Evolutionary conservation across 345 rosid genomes (phyloP).

Genomic region (Psidium friedrichsthalianum): DNA sequence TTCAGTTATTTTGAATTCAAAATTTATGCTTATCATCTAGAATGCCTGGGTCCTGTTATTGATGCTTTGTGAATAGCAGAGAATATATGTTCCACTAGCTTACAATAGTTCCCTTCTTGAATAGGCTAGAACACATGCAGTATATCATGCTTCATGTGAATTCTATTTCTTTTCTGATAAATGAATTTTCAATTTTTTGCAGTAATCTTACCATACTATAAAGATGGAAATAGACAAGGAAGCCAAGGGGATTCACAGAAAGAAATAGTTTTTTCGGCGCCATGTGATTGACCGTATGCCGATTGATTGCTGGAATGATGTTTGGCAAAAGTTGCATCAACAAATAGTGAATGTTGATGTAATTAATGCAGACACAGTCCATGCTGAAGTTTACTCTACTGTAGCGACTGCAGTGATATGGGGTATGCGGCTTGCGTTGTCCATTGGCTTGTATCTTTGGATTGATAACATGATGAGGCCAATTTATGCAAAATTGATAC

Average conservation of each 20-base stretch:
- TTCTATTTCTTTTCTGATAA: neutral
- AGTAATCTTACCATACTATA: conserved; percentile 86
- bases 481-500: conserved; percentile 81
- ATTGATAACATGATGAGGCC: conserved; percentile 74
- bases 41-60: neutral
- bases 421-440: conserved; percentile 84
- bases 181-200: conserved; percentile 6
- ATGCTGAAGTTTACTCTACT: conserved; percentile 70
- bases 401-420: conserved; percentile 84
- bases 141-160: neutral
- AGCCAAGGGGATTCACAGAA: conserved; percentile 25
- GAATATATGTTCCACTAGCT: neutral
- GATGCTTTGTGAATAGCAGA: neutral
- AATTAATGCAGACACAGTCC: conserved; percentile 60
- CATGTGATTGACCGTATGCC: conserved; percentile 92
- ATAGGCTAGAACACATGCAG: neutral
- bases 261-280: conserved; percentile 67
- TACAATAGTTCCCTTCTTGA: neutral
- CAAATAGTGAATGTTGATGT: conserved; percentile 85
- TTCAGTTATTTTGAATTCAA: neutral
- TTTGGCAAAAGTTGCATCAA: conserved; percentile 86
- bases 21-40: neutral
- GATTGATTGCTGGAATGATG: conserved; percentile 91
- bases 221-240: conserved; percentile 40
- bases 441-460: conserved; percentile 67